Evolutionary conservation across 2,329 filamentous ascomycete genomes (phyloP).

Genomic region (Cercospora sp.): DNA sequence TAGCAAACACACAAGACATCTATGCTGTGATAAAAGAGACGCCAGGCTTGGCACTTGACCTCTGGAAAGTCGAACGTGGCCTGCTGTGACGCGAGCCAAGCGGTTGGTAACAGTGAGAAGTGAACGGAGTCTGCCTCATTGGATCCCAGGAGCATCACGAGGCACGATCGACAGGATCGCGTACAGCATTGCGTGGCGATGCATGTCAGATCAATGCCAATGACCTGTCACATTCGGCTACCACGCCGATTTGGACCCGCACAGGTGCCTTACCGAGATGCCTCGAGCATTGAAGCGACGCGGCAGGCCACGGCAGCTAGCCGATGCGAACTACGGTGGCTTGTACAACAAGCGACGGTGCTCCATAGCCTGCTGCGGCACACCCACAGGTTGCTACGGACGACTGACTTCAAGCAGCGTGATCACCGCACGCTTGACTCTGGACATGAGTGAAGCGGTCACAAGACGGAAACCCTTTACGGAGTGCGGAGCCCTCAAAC

Average conservation of each 20-base stretch:
- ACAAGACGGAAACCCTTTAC: background rate
- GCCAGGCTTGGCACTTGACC: slow-evolving; percentile 50
- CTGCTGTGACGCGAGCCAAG: slow-evolving; percentile 33
- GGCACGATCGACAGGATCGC: background rate
- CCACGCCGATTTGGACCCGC: background rate
- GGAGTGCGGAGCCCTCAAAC: background rate
- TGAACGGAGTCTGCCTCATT: background rate
- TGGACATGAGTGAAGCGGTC: background rate
- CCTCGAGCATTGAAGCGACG: background rate
- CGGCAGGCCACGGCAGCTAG: background rate
- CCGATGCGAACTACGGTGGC: background rate
- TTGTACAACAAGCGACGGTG: background rate
- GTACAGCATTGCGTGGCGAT: background rate
- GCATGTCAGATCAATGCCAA: background rate
- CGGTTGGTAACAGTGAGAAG: background rate
- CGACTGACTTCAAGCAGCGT: background rate
- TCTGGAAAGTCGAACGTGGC: slow-evolving; percentile 51
- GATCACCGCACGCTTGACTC: background rate
- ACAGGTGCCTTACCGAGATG: background rate
- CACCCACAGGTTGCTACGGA: background rate
- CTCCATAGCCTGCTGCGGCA: background rate
- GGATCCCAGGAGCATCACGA: background rate
- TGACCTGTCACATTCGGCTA: background rate
- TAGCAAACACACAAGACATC: slow-evolving; percentile 50
- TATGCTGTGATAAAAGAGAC: slow-evolving; percentile 47